A percentile compares a stretch with the other conserved stretches of the same genome.
Conservation (phyloP, 129 eudicot genomes). For the Flaveria brownii region DNA sequence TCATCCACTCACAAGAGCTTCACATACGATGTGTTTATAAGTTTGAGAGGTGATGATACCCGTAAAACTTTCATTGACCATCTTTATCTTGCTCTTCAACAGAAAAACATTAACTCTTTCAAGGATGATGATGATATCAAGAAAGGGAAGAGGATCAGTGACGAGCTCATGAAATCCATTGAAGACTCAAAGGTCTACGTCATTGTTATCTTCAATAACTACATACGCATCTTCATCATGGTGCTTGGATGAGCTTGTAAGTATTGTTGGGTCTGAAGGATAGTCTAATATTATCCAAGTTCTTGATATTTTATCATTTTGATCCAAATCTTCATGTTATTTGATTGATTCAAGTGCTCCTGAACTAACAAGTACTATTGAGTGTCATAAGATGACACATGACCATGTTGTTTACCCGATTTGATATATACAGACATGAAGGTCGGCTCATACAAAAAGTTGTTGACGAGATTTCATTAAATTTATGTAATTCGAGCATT, state of each 20-base stretch:
- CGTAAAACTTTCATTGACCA: conserved; percentile 4
- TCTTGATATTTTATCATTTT: no score
- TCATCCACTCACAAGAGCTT: background rate
- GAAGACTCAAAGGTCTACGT: background rate
- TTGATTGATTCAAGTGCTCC: no score
- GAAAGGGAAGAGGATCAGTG: background rate
- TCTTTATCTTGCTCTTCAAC: background rate
- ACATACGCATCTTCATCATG: background rate
- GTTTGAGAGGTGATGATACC: background rate
- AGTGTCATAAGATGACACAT: background rate
- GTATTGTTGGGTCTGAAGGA: no score
- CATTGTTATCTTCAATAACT: background rate
- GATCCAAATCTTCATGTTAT: no score
- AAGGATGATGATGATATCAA: background rate
- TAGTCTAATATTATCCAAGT: no score
- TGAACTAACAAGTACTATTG: no score
- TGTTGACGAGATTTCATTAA: background rate
- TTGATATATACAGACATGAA: background rate
- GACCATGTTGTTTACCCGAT: background rate
- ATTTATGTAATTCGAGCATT: background rate
- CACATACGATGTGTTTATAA: background rate
- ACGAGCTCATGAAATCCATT: background rate
- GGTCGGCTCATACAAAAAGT: background rate
- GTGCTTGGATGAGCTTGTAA: background rate
- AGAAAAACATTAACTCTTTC: background rate